A percentile compares a stretch with the other conserved stretches of the same genome.
phyloP scores from a whole-genome alignment of 2,329 filamentous ascomycete genomes.

The Conoideocrella luteorostrata region DNA sequence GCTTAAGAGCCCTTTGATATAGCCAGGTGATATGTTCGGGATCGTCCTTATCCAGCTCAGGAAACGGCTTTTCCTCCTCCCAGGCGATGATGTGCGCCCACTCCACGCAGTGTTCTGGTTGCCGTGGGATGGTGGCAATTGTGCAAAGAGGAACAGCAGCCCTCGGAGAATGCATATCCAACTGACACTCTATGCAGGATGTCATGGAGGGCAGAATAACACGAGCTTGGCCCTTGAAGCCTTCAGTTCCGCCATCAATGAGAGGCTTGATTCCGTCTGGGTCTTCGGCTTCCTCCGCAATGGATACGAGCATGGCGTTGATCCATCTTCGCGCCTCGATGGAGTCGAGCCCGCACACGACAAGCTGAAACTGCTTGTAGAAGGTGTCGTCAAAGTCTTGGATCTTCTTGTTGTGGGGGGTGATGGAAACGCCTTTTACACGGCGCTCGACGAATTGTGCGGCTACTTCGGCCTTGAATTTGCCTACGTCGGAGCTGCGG shows the following conservation, averaged over 20 bases:
- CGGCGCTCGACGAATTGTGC: constrained; percentile 85
- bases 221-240: constrained; percentile 94
- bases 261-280: constrained; percentile 80
- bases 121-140: constrained; percentile 88
- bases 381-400: constrained; percentile 96
- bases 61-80: constrained; percentile 79
- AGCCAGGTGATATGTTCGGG: constrained; percentile 98
- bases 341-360: constrained; percentile 92
- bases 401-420: constrained; percentile 87
- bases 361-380: constrained; percentile 92
- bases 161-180: constrained; percentile 97
- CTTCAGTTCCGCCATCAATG: constrained; percentile 94
- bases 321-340: constrained; percentile 99
- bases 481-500: constrained; percentile 83
- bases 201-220: constrained; percentile 90
- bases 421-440: constrained; percentile 87
- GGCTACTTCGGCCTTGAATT: constrained; percentile 87
- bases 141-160: constrained; percentile 96
- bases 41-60: constrained; percentile 87
- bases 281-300: constrained; percentile 71
- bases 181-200: constrained; percentile 95
- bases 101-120: constrained; percentile 96
- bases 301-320: constrained; percentile 83
- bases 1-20: constrained; percentile 73
- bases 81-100: constrained; percentile 99